Base-by-base conservation (phyloP, 495 filamentous ascomycete species). In the Aspergillus asperescens region DNA sequence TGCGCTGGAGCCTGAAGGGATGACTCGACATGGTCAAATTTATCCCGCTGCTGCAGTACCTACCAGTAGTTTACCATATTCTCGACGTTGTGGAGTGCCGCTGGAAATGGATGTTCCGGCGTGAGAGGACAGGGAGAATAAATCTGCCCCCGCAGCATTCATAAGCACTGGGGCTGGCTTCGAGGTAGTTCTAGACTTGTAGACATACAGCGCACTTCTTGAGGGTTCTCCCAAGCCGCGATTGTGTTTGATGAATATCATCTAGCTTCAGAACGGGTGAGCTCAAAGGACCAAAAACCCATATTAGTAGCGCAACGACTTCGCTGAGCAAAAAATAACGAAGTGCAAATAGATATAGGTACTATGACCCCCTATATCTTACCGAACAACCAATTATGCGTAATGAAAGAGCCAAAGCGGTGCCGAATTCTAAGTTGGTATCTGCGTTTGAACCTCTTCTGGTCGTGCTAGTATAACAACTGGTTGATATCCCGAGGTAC, bases 101-200 rank as follows among this genome's bases (percentile, higher is more conserved):
- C 77, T 13, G 88, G 88, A 65, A 93, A 93, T 0, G 87, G 79
- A 56, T 84, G 59, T 62, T 93, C 86, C 0, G 90, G 90, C 2
- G 88, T 81, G 3, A 94, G 77, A 8, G 74, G 8, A 63, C 31
- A 9, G 68, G 70, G 13, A 78, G 45, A 3, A 72, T 28, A 25
- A 76, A 75, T 4, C 73, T 73, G 38, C 72, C 71, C 12, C 74
- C 74, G 25, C 70, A 70, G 41, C 70, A 73, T 76, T 78, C 51
- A 78, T 48, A 34, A 78, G 61, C 1, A 76, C 68, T 7, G 73
- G 73, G 3, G 60, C 58, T 37, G 71, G 65, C 0, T 62, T 54
- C 2, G 56, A 27, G 1, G 20, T 39, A 3, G 58, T 38, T 13
- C 52, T n/a, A n/a, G 72, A 52, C 22, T 54, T 62, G 61, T 79